Base-by-base conservation (phyloP, 1,139 yeast species). In the Protomyces gravidus region DNA sequence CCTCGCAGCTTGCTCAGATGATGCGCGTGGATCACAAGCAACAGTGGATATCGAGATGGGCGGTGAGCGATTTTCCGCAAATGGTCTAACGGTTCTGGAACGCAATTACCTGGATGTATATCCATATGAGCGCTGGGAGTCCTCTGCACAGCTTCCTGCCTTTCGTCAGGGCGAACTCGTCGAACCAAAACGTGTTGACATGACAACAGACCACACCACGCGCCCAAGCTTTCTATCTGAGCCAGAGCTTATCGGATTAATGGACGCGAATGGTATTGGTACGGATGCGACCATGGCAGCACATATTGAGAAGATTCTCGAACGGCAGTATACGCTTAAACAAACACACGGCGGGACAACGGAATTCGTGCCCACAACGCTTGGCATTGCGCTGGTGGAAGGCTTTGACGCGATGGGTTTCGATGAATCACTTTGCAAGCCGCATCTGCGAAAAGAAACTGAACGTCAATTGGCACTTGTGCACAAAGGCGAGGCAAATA, bases 231-330 rank as follows among this genome's bases (percentile, higher is more conserved):
- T 83, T 60, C 80, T 94, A 78, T 90, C 98, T 0, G 99, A 94
- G 71, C 79, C 96, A 0, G 98, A 92, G 68, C 76, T 94, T 39
- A 89, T 94, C 73, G 86, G 89, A 9, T 74, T 92, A 55, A 94
- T 94, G 99, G 98, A 94, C 73, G 88, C 83, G 5, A 94, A 94
- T 72, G 97, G 97, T 0, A 94, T 94, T 52, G 99, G 99, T 0
- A 94, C 99, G 0, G 99, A 94, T 75, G 98, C 99, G 1, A 94
- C 99, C 0, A 94, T 94, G 74, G 98, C 98, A 0, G 98, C 92
- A 48, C 99, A 94, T 71, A 92, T 94, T 40, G 90, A 86, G 63
- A 90, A 87, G 68, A 83, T 94, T 50, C 73, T 80, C 26, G 71
- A 71, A 9, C 73, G 98, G 59, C 81, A 83, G 32, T 94, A 90